phyloP scores from a whole-genome alignment of 2,329 filamentous ascomycete genomes.

The Cladophialophora yegresii region DNA sequence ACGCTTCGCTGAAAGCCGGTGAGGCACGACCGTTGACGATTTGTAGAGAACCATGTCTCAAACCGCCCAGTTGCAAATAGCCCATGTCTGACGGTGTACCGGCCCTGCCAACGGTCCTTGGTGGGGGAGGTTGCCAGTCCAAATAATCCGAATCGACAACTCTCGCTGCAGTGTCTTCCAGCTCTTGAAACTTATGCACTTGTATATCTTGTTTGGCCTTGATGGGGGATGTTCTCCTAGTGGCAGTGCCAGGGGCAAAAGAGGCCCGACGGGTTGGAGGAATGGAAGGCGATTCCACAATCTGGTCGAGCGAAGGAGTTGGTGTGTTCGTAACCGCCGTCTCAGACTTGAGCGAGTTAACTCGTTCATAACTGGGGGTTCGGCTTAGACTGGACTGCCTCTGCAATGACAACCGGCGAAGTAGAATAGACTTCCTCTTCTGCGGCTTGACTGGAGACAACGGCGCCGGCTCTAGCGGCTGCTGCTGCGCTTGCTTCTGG shows the following conservation, averaged over 20 bases:
- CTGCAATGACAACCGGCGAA: conserved; percentile 23
- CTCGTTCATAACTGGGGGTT: conserved; percentile 19
- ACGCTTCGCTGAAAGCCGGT: conserved; percentile 35
- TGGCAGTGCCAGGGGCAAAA: conserved; percentile 35
- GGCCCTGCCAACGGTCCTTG: conserved; percentile 28
- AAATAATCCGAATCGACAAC: conserved; percentile 16
- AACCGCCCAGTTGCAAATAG: conserved; percentile 33
- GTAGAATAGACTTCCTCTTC: conserved; percentile 24
- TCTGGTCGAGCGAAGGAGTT: conserved; percentile 24
- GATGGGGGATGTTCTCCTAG: conserved; percentile 25
- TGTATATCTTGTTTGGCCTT: conserved; percentile 6
- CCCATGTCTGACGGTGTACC: conserved; percentile 34
- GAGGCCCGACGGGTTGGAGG: conserved; percentile 34
- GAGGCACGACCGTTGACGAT: conserved; percentile 37
- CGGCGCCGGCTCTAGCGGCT: conserved; percentile 9
- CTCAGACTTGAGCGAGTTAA: conserved; percentile 13
- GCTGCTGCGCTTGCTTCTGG: not conserved
- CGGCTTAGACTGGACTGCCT: conserved; percentile 23
- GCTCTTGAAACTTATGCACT: conserved; percentile 12
- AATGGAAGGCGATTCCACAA: conserved; percentile 24
- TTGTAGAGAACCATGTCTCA: conserved; percentile 34
- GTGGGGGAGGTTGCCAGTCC: conserved; percentile 28
- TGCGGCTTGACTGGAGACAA: conserved; percentile 24
- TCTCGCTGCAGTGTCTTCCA: conserved; percentile 5
- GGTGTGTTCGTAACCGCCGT: conserved; percentile 4